Base-by-base conservation (phyloP, 345 rosid genomes). In the Eucalyptus lansdowneana region DNA sequence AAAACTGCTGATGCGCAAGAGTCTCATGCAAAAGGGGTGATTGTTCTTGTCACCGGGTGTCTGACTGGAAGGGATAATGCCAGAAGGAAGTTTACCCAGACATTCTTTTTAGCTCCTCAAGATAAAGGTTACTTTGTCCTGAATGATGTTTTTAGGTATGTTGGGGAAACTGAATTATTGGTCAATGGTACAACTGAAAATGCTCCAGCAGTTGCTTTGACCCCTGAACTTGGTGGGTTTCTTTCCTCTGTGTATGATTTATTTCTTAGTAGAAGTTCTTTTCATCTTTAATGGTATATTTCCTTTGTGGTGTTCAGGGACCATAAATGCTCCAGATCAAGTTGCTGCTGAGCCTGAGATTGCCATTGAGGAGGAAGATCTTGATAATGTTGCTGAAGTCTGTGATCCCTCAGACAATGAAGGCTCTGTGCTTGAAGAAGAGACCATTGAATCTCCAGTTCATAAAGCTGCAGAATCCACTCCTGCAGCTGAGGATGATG, bases 51-150 rank as follows among this genome's bases (percentile, higher is more conserved):
- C 44, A 97, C 99, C 3, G 99, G 99, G 88, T 94, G 93, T 90
- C 91, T 96, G 90, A 97, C 97, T 11, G 99, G 97, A 72, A 95
- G 91, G 54, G 98, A 96, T 91, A 93, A 93, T 88, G 92, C 95
- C 91, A 94, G 91, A 92, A 95, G 95, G 94, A 96, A 97, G 90
- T 97, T 97, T 89, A 91, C 96, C 29, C 99, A 97, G 91, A 92
- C 97, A 10, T 97, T 97, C 93, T 97, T 97, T 93, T 94, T 97
- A 85, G 99, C 99, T 89, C 99, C 97, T 34, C 99, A 96, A 85
- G 99, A 97, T 89, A 94, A 93, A 34, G 99, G 99, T 15, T 97
- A 95, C 93, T 97, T 95, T 92, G 99, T 97, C 91, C 91, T 96
- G 87, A 97, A 97, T 88, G 99, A 97, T 89, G 94, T 95, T 80